phyloP scores from a whole-genome alignment of 768 basidiomycete species.

The Rubroboletus pulcherrimus region DNA sequence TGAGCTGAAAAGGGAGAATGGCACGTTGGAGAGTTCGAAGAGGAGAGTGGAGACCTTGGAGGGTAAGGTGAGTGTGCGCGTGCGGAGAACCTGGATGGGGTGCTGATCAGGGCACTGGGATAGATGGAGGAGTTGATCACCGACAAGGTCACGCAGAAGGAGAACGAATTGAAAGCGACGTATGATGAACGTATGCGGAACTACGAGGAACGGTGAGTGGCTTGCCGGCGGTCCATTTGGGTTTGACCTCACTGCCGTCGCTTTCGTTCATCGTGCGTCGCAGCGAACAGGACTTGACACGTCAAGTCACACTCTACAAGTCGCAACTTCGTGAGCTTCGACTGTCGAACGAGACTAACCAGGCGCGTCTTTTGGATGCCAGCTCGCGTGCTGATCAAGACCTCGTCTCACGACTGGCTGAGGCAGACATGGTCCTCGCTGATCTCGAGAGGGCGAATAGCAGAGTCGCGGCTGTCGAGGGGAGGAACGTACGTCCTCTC shows the following conservation, averaged over 20 bases:
- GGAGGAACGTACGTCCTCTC: conserved; percentile 69
- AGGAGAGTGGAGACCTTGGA: conserved; percentile 81
- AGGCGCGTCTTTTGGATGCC: conserved; percentile 89
- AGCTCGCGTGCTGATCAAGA: conserved; percentile 94
- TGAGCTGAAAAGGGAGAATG: conserved; percentile 71
- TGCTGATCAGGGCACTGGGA: background rate
- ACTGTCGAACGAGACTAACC: conserved; percentile 85
- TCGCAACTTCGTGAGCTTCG: conserved; percentile 89
- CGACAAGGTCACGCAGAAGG: conserved; percentile 87
- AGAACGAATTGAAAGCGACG: conserved; percentile 94
- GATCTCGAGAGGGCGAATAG: conserved; percentile 95
- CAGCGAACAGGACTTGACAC: conserved; percentile 90
- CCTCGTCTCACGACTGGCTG: conserved; percentile 82
- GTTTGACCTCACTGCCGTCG: background rate
- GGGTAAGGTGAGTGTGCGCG: conserved; percentile 54
- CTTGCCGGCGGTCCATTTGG: background rate
- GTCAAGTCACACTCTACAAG: conserved; percentile 86
- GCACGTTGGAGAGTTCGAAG: conserved; percentile 62
- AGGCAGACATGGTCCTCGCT: conserved; percentile 91
- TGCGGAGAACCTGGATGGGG: background rate
- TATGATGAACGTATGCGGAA: conserved; percentile 96
- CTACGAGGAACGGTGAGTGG: conserved; percentile 85
- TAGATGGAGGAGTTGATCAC: conserved; percentile 94
- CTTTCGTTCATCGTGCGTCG: background rate
- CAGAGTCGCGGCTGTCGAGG: conserved; percentile 86